Percentiles rank a stretch among this genome's conserved stretches.
These are phyloP conservation scores for Piloderma croceum DNA, from an alignment of 768 basidiomycete genomes.

Conservation along the genomic window DNA sequence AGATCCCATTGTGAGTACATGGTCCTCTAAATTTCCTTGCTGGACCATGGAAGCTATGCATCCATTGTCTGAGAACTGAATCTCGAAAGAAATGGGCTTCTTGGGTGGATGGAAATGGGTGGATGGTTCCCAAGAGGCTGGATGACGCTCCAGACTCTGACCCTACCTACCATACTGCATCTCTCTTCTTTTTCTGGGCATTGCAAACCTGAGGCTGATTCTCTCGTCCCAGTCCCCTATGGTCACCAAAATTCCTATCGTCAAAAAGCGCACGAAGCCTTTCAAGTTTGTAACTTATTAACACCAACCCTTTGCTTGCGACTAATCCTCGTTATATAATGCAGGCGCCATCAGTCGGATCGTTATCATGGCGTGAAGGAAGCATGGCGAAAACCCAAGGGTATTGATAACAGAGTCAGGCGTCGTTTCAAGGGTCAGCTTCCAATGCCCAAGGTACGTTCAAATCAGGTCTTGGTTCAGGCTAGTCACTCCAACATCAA, in stretches of 20 bases:
- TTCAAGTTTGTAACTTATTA: slow-evolving; percentile 65
- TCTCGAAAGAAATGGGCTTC: too few species aligned
- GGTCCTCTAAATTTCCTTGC: too few species aligned
- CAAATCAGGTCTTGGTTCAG: slow-evolving; percentile 1
- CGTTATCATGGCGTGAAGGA: slow-evolving; percentile 96
- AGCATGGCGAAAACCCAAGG: slow-evolving; percentile 99
- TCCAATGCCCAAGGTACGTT: slow-evolving; percentile 89
- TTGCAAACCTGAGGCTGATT: too few species aligned
- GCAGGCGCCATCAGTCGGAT: slow-evolving; percentile 96
- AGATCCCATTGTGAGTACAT: too few species aligned
- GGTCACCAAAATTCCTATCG: slow-evolving; percentile 57
- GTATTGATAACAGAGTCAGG: slow-evolving; percentile 98
- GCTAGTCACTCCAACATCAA: slow-evolving; percentile 2
- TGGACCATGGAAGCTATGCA: too few species aligned
- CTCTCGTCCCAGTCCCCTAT: too few species aligned
- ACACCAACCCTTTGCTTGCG: not conserved
- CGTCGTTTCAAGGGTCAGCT: slow-evolving; percentile 93
- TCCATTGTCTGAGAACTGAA: too few species aligned
- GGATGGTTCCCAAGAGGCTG: too few species aligned
- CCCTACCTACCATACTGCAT: too few species aligned
- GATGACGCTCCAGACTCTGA: too few species aligned
- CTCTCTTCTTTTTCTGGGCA: too few species aligned
- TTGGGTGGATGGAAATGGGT: too few species aligned
- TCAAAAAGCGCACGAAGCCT: slow-evolving; percentile 95
- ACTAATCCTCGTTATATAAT: not conserved